Conservation (phyloP, 1,139 yeast species). For the Debaryomyces subglobosus region DNA sequence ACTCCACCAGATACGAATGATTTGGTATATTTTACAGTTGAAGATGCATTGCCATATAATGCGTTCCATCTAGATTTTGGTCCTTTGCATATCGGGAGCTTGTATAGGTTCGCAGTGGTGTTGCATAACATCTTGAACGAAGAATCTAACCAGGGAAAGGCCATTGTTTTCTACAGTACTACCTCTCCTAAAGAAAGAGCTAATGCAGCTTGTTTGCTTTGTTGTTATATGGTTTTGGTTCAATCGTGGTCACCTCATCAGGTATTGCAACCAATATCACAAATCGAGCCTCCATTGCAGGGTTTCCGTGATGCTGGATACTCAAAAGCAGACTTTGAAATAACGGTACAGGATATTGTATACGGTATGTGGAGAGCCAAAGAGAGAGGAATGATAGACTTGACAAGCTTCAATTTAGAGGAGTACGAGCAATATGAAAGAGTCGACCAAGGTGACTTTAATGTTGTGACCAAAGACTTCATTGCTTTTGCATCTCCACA, state of each 20-base stretch:
- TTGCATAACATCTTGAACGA: constrained; percentile 90
- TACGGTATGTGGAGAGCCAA: constrained; percentile 99
- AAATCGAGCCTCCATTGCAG: constrained; percentile 91
- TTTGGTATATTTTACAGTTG: constrained; percentile 86
- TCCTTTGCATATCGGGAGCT: constrained; percentile 89
- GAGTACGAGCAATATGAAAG: constrained; percentile 93
- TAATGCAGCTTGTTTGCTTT: constrained; percentile 90
- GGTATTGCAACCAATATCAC: constrained; percentile 91
- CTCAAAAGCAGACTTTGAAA: constrained; percentile 90
- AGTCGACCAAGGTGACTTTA: constrained; percentile 96
- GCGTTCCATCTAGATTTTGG: constrained; percentile 96
- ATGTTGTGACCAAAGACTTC: constrained; percentile 87
- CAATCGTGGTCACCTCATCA: constrained; percentile 99
- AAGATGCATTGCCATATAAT: constrained; percentile 88
- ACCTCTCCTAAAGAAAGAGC: constrained; percentile 82
- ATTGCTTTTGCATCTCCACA: constrained; percentile 98
- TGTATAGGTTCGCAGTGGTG: constrained; percentile 92
- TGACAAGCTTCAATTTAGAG: constrained; percentile 86
- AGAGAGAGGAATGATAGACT: constrained; percentile 84
- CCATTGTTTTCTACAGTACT: constrained; percentile 86
- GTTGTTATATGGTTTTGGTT: constrained; percentile 92
- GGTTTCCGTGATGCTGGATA: constrained; percentile 97
- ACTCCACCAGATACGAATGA: constrained; percentile 78
- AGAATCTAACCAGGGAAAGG: constrained; percentile 80
- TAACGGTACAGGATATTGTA: constrained; percentile 91